Evolutionary conservation across 2,329 filamentous ascomycete species (phyloP).

Genomic region (Gliomastix tumulicola): DNA sequence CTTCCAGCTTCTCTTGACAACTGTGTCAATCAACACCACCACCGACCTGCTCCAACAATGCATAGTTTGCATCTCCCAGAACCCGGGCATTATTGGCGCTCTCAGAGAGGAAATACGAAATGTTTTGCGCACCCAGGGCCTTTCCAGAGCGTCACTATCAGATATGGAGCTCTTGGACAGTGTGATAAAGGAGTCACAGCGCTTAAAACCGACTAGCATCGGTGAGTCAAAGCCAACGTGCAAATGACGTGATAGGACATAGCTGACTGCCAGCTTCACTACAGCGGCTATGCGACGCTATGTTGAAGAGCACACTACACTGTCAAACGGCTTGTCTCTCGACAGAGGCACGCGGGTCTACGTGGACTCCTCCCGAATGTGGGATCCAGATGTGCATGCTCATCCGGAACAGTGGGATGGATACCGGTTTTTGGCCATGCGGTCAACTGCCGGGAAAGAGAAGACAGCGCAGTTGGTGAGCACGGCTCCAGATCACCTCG

Average conservation of each 20-base stretch:
- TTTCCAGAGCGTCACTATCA: conserved; percentile 12
- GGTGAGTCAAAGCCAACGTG: conserved; percentile 3
- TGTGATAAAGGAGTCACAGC: conserved; percentile 15
- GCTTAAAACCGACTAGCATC: conserved; percentile 11
- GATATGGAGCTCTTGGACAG: conserved; percentile 16
- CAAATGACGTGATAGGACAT: not conserved
- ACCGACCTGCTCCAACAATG: conserved; percentile 14
- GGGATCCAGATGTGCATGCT: conserved; percentile 9
- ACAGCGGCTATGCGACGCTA: conserved; percentile 5
- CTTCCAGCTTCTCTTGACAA: conserved; percentile 17
- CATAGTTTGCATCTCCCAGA: conserved; percentile 25
- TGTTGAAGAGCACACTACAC: conserved; percentile 6
- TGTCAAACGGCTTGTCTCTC: conserved; percentile 10
- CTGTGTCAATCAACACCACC: conserved; percentile 49
- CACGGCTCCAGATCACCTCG: conserved; percentile 19
- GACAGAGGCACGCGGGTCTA: conserved; percentile 11
- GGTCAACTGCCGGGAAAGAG: conserved; percentile 12
- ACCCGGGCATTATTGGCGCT: conserved; percentile 22
- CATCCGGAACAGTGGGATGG: conserved; percentile 11
- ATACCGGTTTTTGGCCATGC: conserved; percentile 17
- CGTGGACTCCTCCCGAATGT: conserved; percentile 8
- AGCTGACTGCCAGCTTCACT: conserved; percentile 26
- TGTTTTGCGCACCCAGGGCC: conserved; percentile 5
- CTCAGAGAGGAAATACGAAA: conserved; percentile 31
- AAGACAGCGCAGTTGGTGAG: conserved; percentile 22